phyloP scores from a whole-genome alignment of 2,329 filamentous ascomycete genomes.

The Fusarium siculi region DNA sequence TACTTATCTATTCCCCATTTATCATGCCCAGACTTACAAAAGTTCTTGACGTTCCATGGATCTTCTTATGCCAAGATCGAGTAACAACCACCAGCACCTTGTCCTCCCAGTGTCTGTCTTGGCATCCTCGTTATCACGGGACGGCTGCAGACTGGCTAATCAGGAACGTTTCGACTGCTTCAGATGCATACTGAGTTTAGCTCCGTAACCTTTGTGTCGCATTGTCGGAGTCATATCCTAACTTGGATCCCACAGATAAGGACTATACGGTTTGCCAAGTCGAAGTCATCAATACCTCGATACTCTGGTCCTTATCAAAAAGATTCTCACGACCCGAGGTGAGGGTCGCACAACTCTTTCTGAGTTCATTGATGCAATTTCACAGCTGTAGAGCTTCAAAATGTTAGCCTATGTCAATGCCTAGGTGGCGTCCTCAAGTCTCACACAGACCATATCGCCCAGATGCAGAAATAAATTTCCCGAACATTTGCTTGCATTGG shows the following conservation, averaged over 20 bases:
- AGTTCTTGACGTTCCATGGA: constrained; percentile 23
- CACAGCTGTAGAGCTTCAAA: background rate
- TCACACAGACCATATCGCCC: background rate
- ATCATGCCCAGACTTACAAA: constrained; percentile 37
- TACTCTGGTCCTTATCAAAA: background rate
- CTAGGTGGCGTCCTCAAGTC: background rate
- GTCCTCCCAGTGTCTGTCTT: constrained; percentile 17
- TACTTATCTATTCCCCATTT: constrained; percentile 28
- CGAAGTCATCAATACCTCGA: constrained; percentile 5
- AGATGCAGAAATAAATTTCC: constrained; percentile 10
- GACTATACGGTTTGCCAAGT: constrained; percentile 8
- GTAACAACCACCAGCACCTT: background rate
- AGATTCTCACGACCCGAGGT: background rate
- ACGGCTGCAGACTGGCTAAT: constrained; percentile 9
- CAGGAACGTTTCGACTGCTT: constrained; percentile 3
- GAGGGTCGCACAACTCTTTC: background rate
- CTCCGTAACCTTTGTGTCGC: constrained; percentile 3
- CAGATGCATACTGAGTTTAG: constrained; percentile 19
- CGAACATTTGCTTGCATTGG: constrained; percentile 15
- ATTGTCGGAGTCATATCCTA: constrained; percentile 27
- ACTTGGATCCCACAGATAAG: constrained; percentile 29
- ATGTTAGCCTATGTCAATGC: background rate
- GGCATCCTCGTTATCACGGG: constrained; percentile 34
- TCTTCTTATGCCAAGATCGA: constrained; percentile 21
- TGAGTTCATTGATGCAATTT: background rate